These are phyloP conservation scores for Dryas drummondii DNA, from an alignment of 306 rosid genomes.

Conservation along the genomic window DNA sequence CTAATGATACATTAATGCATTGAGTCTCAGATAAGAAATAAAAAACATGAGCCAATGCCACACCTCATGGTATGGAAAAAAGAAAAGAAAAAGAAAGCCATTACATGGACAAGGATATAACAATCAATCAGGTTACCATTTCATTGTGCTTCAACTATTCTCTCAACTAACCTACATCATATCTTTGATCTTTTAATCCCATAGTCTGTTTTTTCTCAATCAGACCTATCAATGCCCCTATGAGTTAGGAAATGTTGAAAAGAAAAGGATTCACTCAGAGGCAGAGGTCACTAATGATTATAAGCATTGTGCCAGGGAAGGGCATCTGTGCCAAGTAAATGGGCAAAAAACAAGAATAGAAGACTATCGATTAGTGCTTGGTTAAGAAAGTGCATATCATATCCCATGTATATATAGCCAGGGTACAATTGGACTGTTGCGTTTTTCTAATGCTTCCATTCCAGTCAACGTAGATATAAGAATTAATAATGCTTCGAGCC, in stretches of 20 bases:
- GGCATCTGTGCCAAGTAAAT: conserved; percentile 86
- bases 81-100: not conserved
- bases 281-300: not conserved
- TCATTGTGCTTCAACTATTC: not conserved
- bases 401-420: too few species aligned
- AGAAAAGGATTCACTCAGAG: not conserved
- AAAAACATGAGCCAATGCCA: not conserved
- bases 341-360: conserved; percentile 87
- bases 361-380: too few species aligned
- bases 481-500: too few species aligned
- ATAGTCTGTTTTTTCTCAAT: not conserved
- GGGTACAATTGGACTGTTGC: too few species aligned
- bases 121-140: not conserved
- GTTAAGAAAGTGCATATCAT: too few species aligned
- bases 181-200: not conserved
- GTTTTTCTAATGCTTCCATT: too few species aligned
- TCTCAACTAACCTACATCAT: not conserved
- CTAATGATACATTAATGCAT: not conserved
- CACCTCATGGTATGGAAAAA: not conserved
- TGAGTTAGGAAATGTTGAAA: not conserved
- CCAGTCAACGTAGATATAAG: too few species aligned
- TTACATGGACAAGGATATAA: not conserved
- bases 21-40: not conserved
- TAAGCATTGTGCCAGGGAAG: conserved; percentile 72
- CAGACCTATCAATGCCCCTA: not conserved